phyloP scores from a whole-genome alignment of 2,329 filamentous ascomycete genomes.

The Cadophora gregata region DNA sequence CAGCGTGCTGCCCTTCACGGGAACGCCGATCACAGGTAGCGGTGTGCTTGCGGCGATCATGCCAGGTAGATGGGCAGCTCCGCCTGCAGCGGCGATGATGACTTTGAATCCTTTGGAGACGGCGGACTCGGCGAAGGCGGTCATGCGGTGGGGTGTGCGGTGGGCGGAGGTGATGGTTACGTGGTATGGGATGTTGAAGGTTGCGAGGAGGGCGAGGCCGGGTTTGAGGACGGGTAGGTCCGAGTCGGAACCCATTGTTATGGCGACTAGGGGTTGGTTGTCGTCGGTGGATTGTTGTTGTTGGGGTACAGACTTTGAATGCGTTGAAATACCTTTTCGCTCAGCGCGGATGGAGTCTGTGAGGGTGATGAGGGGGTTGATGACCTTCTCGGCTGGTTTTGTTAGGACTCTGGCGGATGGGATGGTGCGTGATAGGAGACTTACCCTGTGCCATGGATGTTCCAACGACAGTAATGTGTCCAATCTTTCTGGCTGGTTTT shows the following conservation, averaged over 20 bases:
- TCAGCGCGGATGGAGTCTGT: slow-evolving; percentile 65
- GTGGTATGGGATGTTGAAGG: slow-evolving; percentile 75
- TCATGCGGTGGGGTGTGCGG: slow-evolving; percentile 74
- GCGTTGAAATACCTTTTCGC: slow-evolving; percentile 49
- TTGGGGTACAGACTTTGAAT: slow-evolving; percentile 46
- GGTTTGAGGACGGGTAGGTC: slow-evolving; percentile 79
- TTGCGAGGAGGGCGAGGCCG: slow-evolving; percentile 50
- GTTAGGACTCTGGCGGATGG: slow-evolving; percentile 5
- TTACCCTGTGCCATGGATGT: slow-evolving; percentile 62
- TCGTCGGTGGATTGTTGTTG: not conserved
- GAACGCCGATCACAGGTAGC: slow-evolving; percentile 78
- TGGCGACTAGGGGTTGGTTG: slow-evolving; percentile 65
- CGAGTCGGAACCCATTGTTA: slow-evolving; percentile 81
- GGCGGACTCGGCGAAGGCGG: slow-evolving; percentile 58
- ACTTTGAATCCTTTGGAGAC: slow-evolving; percentile 39
- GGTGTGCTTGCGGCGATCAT: slow-evolving; percentile 75
- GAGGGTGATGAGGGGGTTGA: slow-evolving; percentile 71
- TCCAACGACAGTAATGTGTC: slow-evolving; percentile 81
- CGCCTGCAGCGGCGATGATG: slow-evolving; percentile 67
- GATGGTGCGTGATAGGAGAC: not conserved
- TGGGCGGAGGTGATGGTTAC: slow-evolving; percentile 82
- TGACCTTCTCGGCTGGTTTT: slow-evolving; percentile 63
- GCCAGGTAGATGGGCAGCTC: slow-evolving; percentile 77
- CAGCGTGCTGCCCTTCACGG: slow-evolving; percentile 74
- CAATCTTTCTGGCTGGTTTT: slow-evolving; percentile 69